phyloP scores from a whole-genome alignment of 2,329 filamentous ascomycete species.

The Alternaria tenuissima region DNA sequence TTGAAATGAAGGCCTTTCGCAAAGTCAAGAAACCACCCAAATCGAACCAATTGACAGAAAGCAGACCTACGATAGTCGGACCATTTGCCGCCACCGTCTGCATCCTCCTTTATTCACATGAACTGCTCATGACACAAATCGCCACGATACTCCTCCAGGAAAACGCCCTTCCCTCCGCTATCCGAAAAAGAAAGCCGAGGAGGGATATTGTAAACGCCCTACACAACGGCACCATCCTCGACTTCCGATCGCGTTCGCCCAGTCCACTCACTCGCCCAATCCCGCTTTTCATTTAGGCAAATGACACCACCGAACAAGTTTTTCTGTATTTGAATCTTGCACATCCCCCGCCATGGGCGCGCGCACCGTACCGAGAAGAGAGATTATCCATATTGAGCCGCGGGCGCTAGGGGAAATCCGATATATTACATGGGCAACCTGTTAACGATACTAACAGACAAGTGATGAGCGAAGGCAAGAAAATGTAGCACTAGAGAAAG shows the following conservation, averaged over 20 bases:
- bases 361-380: slow-evolving; percentile 1
- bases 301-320: slow-evolving; percentile 18
- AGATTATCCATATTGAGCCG: slow-evolving; percentile 6
- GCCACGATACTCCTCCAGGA: neutral
- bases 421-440: neutral
- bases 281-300: slow-evolving; percentile 29
- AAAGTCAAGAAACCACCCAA: neutral
- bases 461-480: neutral
- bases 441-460: neutral
- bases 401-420: slow-evolving; percentile 3
- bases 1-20: neutral
- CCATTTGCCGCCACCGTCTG: neutral
- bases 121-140: neutral
- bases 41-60: slow-evolving; percentile 7
- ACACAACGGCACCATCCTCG: neutral
- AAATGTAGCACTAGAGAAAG: neutral
- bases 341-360: neutral
- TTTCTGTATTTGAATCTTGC: neutral
- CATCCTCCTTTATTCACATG: neutral
- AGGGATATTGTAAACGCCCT: neutral
- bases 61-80: slow-evolving; percentile 3
- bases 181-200: neutral
- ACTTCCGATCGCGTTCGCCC: neutral
- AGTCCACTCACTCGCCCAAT: neutral
- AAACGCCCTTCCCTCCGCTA: neutral